phyloP scores from a whole-genome alignment of 1,284 basidiomycete species.

The Moesziomyces parantarcticus region DNA sequence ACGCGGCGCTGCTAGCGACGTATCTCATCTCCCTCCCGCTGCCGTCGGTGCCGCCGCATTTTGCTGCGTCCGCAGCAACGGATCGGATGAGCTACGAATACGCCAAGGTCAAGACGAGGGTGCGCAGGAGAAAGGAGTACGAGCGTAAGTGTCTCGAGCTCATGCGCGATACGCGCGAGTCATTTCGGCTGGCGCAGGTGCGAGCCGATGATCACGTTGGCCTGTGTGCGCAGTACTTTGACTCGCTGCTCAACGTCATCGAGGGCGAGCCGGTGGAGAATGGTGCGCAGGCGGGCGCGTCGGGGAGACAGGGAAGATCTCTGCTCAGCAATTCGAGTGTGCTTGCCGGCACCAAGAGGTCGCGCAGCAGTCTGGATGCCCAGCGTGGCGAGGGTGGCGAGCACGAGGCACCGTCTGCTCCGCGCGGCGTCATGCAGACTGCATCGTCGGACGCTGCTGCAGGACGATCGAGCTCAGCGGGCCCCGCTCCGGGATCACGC shows the following conservation, averaged over 20 bases:
- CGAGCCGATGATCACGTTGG: constrained; percentile 41
- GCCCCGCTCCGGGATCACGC: constrained; percentile 4
- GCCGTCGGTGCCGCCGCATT: constrained; percentile 26
- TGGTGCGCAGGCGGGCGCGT: background rate
- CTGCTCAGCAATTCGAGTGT: constrained; percentile 15
- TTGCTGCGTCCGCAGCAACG: constrained; percentile 11
- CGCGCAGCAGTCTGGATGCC: constrained; percentile 24
- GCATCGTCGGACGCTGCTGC: constrained; percentile 1
- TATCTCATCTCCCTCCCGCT: constrained; percentile 45
- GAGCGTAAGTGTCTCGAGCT: constrained; percentile 45
- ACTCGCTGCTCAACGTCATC: constrained; percentile 43
- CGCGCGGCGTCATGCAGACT: constrained; percentile 10
- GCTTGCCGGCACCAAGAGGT: constrained; percentile 30
- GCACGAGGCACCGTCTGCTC: constrained; percentile 1
- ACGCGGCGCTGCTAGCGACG: constrained; percentile 49
- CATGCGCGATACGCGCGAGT: constrained; percentile 43
- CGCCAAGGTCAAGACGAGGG: constrained; percentile 37
- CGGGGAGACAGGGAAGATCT: constrained; percentile 15
- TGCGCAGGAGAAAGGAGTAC: constrained; percentile 48
- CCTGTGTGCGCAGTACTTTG: constrained; percentile 46
- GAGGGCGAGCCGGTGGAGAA: constrained; percentile 22
- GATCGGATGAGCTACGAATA: constrained; percentile 25
- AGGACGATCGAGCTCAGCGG: constrained; percentile 13
- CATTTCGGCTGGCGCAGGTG: constrained; percentile 27
- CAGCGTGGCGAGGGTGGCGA: constrained; percentile 1